phyloP scores from a whole-genome alignment of 2,329 filamentous ascomycete genomes.

The Sclerotinia borealis region DNA sequence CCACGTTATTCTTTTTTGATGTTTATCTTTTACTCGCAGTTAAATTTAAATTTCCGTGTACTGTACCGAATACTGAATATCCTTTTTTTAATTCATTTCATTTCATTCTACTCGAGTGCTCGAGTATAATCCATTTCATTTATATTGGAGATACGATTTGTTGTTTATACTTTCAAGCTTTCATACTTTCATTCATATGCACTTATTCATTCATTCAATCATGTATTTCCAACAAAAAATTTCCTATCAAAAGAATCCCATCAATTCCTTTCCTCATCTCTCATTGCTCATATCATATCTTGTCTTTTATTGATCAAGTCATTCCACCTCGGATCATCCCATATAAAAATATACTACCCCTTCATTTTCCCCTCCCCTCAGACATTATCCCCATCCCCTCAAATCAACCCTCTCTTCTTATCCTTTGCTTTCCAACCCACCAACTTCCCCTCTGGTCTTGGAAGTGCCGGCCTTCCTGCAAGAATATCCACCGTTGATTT shows the following conservation, averaged over 20 bases:
- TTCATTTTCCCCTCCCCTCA: not conserved
- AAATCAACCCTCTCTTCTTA: conserved; percentile 16
- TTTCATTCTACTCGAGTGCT: too few species aligned
- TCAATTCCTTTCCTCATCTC: not conserved
- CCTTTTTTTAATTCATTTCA: too few species aligned
- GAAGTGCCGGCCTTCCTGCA: conserved; percentile 57
- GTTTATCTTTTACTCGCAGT: too few species aligned
- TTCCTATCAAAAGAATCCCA: not conserved
- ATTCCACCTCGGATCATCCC: not conserved
- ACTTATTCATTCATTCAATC: not conserved
- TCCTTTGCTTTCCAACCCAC: conserved; percentile 24
- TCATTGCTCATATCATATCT: not conserved
- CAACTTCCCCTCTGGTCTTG: conserved; percentile 43
- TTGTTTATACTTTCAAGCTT: not conserved
- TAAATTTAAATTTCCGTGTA: too few species aligned
- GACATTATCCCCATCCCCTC: not conserved
- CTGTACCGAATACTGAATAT: too few species aligned
- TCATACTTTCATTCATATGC: not conserved
- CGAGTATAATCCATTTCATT: too few species aligned
- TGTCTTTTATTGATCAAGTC: too few species aligned
- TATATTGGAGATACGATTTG: not conserved
- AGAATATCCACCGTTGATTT: conserved; percentile 80
- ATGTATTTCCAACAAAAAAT: not conserved
- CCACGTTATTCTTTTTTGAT: too few species aligned
- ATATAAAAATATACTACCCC: not conserved